phyloP scores from a whole-genome alignment of 2,329 filamentous ascomycete genomes.

The Penicillium hordei region DNA sequence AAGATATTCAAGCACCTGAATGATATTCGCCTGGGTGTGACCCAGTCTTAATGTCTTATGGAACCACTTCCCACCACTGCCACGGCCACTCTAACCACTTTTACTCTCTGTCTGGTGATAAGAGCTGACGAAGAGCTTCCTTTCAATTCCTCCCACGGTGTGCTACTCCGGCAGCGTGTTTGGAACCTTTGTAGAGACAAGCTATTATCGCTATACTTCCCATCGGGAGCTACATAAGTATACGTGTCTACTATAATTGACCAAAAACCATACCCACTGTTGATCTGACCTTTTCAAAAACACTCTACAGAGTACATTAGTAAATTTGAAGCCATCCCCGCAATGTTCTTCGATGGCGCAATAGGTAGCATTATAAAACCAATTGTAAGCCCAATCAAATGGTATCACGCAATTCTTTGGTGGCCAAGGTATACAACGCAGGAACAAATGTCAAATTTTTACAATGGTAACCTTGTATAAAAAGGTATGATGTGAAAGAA shows the following conservation, averaged over 20 bases:
- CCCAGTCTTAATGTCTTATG: not conserved
- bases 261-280: not conserved
- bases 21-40: not conserved
- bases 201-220: not conserved
- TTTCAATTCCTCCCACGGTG: too few relatives aligned
- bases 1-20: not conserved
- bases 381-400: not conserved
- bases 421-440: not conserved
- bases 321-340: not conserved
- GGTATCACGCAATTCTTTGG: not conserved
- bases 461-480: not conserved
- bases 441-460: not conserved
- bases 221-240: not conserved
- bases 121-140: too few relatives aligned
- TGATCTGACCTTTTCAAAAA: not conserved
- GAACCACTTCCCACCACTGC: too few relatives aligned
- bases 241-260: not conserved
- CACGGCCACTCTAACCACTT: too few relatives aligned
- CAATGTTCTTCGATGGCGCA: conserved; percentile 34
- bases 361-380: not conserved
- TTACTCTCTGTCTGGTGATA: too few relatives aligned
- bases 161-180: too few relatives aligned
- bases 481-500: not conserved
- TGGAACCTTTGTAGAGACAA: too few relatives aligned
- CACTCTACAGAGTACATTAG: not conserved